These are phyloP conservation scores for Eragrostis curvula DNA, from an alignment of 176 grass and related monocot species.

Conservation along the genomic window DNA sequence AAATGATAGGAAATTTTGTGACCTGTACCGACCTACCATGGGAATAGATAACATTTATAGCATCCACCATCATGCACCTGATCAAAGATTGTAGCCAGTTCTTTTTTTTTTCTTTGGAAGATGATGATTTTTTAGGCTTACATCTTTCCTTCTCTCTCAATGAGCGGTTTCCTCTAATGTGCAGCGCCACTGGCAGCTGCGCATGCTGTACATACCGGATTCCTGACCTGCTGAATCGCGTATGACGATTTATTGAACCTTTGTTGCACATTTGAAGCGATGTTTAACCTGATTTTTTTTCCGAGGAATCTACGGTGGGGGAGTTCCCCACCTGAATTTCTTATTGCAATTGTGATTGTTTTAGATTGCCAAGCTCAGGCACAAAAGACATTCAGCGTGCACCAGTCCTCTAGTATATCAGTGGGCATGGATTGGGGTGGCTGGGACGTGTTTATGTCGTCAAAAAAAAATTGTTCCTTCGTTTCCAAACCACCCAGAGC, in stretches of 20 bases:
- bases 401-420: too few species aligned
- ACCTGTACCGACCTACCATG: background rate
- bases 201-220: background rate
- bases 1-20: conserved; percentile 36
- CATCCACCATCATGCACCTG: background rate
- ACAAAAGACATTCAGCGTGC: too few species aligned
- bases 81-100: background rate
- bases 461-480: too few species aligned
- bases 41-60: conserved; percentile 1
- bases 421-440: too few species aligned
- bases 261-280: background rate
- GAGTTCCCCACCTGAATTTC: too few species aligned
- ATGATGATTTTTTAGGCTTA: conserved; percentile 21
- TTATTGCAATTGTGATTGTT: too few species aligned
- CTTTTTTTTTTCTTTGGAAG: conserved; percentile 9
- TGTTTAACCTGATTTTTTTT: too few species aligned
- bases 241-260: background rate
- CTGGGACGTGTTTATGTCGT: too few species aligned
- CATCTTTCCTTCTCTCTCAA: background rate
- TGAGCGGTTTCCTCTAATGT: background rate
- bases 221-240: background rate
- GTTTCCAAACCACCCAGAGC: too few species aligned
- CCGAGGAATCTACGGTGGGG: too few species aligned
- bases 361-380: too few species aligned
- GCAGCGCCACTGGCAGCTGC: background rate